These are phyloP conservation scores for Mycena crocata DNA, from an alignment of 768 basidiomycete genomes.

Conservation along the genomic window DNA sequence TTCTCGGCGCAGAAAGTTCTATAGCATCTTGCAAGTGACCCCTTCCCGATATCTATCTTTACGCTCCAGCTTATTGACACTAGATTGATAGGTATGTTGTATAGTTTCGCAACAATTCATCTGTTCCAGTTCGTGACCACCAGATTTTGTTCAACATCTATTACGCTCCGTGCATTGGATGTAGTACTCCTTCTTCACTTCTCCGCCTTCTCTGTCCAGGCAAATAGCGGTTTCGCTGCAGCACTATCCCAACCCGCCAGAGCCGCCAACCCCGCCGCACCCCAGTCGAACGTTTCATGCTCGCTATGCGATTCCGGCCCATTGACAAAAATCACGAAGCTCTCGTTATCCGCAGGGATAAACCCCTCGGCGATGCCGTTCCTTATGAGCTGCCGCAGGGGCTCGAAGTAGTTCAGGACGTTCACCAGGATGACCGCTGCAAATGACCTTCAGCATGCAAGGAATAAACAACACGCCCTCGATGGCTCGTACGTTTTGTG, in stretches of 20 bases:
- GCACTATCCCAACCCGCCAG: constrained; percentile 68
- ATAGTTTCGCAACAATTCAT: no score
- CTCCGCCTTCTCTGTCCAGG: constrained; percentile 60
- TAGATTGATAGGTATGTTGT: no score
- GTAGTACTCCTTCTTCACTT: no score
- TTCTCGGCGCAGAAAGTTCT: no score
- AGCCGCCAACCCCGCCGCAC: constrained; percentile 72
- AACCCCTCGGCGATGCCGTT: constrained; percentile 78
- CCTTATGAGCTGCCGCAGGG: constrained; percentile 79
- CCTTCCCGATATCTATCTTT: no score
- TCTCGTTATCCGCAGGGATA: constrained; percentile 71
- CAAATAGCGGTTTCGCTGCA: constrained; percentile 49
- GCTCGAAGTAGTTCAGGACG: constrained; percentile 84
- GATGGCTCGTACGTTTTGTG: constrained; percentile 72
- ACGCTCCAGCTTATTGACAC: no score
- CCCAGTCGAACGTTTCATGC: constrained; percentile 83
- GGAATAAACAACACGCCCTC: not conserved
- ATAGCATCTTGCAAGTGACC: no score
- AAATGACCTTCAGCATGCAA: not conserved
- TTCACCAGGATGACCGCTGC: constrained; percentile 89
- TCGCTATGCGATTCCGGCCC: constrained; percentile 64
- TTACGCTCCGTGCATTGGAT: no score
- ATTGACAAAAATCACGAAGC: constrained; percentile 80
- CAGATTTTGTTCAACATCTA: no score
- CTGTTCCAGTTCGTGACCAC: no score